These are phyloP conservation scores for Camellia lanceoleosa DNA, from an alignment of 148 eudicot species.

Conservation along the genomic window DNA sequence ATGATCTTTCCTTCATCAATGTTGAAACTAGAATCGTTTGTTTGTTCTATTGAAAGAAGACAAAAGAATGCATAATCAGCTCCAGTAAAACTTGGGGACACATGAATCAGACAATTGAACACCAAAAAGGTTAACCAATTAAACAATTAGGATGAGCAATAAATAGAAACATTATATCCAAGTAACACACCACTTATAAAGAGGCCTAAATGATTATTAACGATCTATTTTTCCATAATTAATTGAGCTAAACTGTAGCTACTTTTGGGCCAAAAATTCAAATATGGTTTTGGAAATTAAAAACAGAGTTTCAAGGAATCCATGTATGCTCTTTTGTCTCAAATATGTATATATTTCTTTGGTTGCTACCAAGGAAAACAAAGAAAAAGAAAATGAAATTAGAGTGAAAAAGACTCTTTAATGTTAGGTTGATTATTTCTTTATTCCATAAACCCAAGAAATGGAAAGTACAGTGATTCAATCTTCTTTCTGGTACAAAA, in stretches of 20 bases:
- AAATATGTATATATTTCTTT: background rate
- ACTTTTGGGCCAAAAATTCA: background rate
- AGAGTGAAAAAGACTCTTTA: background rate
- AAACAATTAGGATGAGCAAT: background rate
- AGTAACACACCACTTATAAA: background rate
- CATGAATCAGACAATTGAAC: background rate
- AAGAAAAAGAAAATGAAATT: background rate
- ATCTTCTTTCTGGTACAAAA: background rate
- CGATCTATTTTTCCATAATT: too few species aligned
- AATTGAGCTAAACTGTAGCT: too few species aligned
- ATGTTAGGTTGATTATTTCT: too few species aligned
- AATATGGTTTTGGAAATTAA: background rate
- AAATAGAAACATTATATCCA: background rate
- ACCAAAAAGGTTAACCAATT: conserved; percentile 1
- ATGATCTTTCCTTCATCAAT: background rate
- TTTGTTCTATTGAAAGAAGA: background rate
- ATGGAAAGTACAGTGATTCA: too few species aligned
- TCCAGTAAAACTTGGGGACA: background rate
- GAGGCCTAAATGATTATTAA: background rate
- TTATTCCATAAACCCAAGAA: too few species aligned
- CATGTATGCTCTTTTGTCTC: background rate
- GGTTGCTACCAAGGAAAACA: too few species aligned
- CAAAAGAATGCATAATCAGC: background rate
- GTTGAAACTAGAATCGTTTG: background rate
- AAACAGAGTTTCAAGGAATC: background rate